A percentile compares a stretch with the other conserved stretches of the same genome.
Conservation (phyloP, 176 grass and related monocot species). For the Triticum urartu region DNA sequence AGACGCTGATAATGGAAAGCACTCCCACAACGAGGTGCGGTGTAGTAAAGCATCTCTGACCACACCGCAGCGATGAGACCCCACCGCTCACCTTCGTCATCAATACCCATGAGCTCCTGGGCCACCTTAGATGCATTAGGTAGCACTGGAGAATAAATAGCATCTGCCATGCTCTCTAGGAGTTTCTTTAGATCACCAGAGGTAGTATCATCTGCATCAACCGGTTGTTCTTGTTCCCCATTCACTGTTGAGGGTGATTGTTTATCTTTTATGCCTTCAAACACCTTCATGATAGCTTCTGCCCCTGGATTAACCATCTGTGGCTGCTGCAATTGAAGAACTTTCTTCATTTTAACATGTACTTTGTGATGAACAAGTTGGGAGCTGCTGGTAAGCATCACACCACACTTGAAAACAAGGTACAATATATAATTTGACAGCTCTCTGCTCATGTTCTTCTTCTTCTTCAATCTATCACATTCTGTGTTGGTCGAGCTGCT, state of each 20-base stretch:
- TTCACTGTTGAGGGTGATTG: background rate
- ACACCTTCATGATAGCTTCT: background rate
- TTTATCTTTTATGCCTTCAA: background rate
- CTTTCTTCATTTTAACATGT: background rate
- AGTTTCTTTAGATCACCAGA: background rate
- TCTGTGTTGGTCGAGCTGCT: background rate
- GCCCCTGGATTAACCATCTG: background rate
- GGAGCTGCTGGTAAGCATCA: background rate
- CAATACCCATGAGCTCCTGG: background rate
- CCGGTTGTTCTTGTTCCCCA: accelerated
- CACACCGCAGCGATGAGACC: background rate
- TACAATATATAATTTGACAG: background rate
- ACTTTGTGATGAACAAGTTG: background rate
- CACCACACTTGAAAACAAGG: background rate
- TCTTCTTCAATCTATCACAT: background rate
- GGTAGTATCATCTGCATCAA: accelerated
- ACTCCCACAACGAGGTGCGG: background rate
- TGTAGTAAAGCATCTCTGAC: background rate
- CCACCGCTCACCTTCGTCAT: background rate
- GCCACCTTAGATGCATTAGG: background rate
- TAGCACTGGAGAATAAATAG: background rate
- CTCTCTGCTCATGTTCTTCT: background rate
- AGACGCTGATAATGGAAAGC: background rate
- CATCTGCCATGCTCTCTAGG: too few species aligned
- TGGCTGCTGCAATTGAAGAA: background rate